These are phyloP conservation scores for Lolium multiflorum DNA, from an alignment of 176 grass and related monocot genomes.

Conservation along the genomic window DNA sequence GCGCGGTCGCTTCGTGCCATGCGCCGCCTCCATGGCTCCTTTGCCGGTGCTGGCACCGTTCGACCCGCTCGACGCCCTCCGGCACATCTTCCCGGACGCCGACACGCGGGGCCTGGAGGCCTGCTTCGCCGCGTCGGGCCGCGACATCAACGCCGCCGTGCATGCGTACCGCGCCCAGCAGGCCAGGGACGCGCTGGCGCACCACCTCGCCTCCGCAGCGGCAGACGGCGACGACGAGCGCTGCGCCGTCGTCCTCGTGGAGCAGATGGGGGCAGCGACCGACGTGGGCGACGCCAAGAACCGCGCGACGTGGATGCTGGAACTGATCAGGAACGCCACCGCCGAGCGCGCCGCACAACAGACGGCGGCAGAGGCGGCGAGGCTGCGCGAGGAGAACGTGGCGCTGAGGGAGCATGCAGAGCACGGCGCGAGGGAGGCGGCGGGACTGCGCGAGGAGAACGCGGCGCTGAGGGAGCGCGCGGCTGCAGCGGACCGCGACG, in stretches of 20 bases:
- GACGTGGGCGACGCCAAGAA: no score
- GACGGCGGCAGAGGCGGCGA: neutral
- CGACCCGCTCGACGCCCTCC: no score
- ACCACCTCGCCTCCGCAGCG: neutral
- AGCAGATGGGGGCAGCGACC: no score
- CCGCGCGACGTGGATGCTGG: no score
- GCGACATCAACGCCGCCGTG: neutral
- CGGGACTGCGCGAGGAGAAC: neutral
- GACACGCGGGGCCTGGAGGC: slow-evolving; percentile 9
- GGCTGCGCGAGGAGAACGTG: slow-evolving; percentile 6
- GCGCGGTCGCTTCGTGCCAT: no score
- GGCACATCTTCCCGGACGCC: neutral
- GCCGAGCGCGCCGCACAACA: neutral
- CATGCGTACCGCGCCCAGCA: no score
- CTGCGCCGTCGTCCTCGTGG: no score
- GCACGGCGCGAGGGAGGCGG: neutral
- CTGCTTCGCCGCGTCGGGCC: slow-evolving; percentile 3
- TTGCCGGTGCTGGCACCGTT: no score
- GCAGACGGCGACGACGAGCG: neutral
- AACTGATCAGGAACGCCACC: neutral
- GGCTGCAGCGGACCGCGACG: neutral
- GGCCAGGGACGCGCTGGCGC: neutral
- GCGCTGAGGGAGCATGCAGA: neutral
- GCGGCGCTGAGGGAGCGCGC: neutral
- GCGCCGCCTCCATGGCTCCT: no score